phyloP scores from a whole-genome alignment of 163 green algal genomes.

The Scenedesmus sp. region DNA sequence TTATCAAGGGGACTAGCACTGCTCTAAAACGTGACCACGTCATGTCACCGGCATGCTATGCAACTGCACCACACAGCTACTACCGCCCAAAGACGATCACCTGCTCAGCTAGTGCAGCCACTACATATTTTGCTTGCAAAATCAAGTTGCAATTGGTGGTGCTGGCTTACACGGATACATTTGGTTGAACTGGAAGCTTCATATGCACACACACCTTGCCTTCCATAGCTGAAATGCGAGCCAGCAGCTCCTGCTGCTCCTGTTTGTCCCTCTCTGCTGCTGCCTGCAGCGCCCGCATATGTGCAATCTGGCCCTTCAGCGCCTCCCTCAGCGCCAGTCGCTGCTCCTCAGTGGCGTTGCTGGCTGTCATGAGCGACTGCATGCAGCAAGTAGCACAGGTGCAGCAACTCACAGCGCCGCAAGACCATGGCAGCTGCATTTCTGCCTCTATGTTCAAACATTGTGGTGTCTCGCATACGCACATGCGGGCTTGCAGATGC shows the following conservation, averaged over 20 bases:
- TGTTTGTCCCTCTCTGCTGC: conserved; percentile 69
- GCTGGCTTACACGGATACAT: too few species aligned
- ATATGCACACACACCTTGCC: conserved; percentile 59
- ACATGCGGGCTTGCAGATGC: too few species aligned
- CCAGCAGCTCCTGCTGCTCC: conserved; percentile 76
- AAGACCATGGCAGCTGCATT: background rate
- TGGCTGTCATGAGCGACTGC: conserved; percentile 62
- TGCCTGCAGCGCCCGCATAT: conserved; percentile 66
- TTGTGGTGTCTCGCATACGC: background rate
- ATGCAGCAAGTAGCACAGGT: background rate
- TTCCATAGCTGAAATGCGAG: conserved; percentile 71
- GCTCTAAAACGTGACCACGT: too few species aligned
- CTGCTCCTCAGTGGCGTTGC: conserved; percentile 70
- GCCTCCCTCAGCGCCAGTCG: conserved; percentile 60
- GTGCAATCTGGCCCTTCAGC: conserved; percentile 74
- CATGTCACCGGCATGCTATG: too few species aligned
- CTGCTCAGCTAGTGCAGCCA: too few species aligned
- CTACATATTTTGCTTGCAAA: too few species aligned
- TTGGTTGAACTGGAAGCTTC: too few species aligned
- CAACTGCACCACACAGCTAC: too few species aligned
- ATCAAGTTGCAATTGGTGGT: too few species aligned
- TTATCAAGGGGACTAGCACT: too few species aligned
- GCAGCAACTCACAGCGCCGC: background rate
- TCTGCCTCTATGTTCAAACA: background rate
- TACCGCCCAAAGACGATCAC: too few species aligned